phyloP scores from a whole-genome alignment of 495 filamentous ascomycete genomes.

The Hyaloscypha bicolor region DNA sequence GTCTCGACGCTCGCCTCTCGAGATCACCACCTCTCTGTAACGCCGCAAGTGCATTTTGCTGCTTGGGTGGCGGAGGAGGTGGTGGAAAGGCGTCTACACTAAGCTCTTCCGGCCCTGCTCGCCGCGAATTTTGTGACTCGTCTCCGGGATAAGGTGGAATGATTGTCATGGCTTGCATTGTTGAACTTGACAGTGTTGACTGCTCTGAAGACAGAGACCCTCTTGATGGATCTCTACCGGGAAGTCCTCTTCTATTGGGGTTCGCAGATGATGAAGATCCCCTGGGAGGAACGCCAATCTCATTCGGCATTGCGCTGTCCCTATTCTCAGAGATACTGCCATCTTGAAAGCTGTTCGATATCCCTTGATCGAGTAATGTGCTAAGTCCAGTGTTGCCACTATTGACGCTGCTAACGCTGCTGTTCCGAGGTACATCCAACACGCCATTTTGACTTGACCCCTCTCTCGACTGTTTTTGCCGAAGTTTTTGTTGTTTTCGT shows the following conservation, averaged over 20 bases:
- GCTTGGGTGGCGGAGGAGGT: slow-evolving; percentile 75
- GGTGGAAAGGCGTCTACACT: slow-evolving; percentile 61
- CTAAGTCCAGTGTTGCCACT: slow-evolving; percentile 64
- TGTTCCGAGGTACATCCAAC: slow-evolving; percentile 55
- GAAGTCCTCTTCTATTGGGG: slow-evolving; percentile 30
- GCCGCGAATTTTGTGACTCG: slow-evolving; percentile 46
- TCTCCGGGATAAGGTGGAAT: slow-evolving; percentile 65
- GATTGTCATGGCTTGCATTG: slow-evolving; percentile 69
- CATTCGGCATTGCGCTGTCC: slow-evolving; percentile 9
- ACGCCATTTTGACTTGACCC: slow-evolving; percentile 46
- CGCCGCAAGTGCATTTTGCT: slow-evolving; percentile 86
- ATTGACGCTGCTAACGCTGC: slow-evolving; percentile 65
- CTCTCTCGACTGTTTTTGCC: slow-evolving; percentile 78
- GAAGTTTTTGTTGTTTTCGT: slow-evolving; percentile 88
- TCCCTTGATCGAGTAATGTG: slow-evolving; percentile 64
- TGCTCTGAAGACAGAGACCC: slow-evolving; percentile 49
- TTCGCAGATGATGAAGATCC: slow-evolving; percentile 32
- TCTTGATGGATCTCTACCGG: slow-evolving; percentile 48
- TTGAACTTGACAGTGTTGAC: slow-evolving; percentile 66
- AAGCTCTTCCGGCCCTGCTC: slow-evolving; percentile 31
- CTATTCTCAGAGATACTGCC: slow-evolving; percentile 12
- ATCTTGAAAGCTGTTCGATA: slow-evolving; percentile 47
- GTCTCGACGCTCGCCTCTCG: slow-evolving; percentile 87
- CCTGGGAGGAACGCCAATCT: slow-evolving; percentile 25
- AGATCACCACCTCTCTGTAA: slow-evolving; percentile 88